Conservation (phyloP, 139 green algal species). For the Bryopsis sp. region DNA sequence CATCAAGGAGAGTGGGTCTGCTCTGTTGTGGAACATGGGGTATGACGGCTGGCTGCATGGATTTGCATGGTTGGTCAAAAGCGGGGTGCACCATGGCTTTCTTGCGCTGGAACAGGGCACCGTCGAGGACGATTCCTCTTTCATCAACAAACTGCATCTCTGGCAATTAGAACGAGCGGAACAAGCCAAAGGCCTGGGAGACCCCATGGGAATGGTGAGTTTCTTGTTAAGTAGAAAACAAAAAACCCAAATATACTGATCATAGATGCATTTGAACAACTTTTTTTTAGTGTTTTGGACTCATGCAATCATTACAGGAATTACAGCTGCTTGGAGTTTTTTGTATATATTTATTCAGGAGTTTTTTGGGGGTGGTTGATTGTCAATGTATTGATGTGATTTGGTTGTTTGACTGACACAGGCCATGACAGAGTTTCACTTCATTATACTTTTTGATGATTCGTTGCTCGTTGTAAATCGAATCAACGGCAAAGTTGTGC, state of each 20-base stretch:
- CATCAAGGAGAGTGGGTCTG: background rate
- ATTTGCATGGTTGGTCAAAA: slow-evolving; percentile 17
- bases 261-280: too few relatives aligned
- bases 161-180: slow-evolving; percentile 9
- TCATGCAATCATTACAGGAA: too few relatives aligned
- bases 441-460: slow-evolving; percentile 7
- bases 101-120: background rate
- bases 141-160: slow-evolving; percentile 1
- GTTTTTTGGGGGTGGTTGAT: too few relatives aligned
- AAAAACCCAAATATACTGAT: too few relatives aligned
- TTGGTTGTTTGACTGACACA: background rate
- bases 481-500: slow-evolving; percentile 12
- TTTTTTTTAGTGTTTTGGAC: too few relatives aligned
- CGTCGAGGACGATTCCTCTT: background rate
- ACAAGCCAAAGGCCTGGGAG: background rate
- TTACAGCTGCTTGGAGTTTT: too few relatives aligned
- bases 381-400: too few relatives aligned
- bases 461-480: slow-evolving; percentile 12
- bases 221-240: too few relatives aligned
- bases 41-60: slow-evolving; percentile 5
- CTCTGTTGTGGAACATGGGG: background rate
- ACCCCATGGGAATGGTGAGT: too few relatives aligned
- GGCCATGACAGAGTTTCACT: slow-evolving; percentile 14
- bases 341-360: too few relatives aligned
- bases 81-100: slow-evolving; percentile 5